phyloP scores from a whole-genome alignment of 2,329 filamentous ascomycete species.

The Tolypocladium cylindrosporum region DNA sequence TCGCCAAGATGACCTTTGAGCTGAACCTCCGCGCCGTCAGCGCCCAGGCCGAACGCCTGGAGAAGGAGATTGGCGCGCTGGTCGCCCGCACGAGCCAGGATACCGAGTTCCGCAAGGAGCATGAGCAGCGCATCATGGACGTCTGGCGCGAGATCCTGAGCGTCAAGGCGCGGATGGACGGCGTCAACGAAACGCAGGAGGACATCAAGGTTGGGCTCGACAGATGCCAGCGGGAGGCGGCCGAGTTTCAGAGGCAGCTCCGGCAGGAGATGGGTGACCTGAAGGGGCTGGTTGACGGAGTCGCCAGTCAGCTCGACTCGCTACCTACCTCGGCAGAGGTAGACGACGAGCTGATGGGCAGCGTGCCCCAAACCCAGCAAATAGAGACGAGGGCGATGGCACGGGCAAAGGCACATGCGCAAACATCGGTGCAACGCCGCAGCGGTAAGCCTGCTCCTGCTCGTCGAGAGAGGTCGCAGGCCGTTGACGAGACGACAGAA shows the following conservation, averaged over 20 bases:
- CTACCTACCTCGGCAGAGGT: conserved; percentile 11
- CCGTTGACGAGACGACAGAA: background rate
- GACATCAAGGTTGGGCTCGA: conserved; percentile 8
- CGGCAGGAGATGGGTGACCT: conserved; percentile 14
- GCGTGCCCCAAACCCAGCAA: background rate
- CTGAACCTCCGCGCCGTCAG: conserved; percentile 20
- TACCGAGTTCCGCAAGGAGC: conserved; percentile 15
- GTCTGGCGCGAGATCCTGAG: conserved; percentile 20
- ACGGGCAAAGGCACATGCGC: background rate
- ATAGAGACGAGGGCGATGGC: background rate
- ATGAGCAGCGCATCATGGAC: conserved; percentile 18
- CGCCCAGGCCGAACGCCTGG: conserved; percentile 17
- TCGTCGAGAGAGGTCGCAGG: background rate
- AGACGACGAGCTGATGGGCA: conserved; percentile 4
- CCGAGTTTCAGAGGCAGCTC: conserved; percentile 7
- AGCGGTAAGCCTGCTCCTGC: background rate
- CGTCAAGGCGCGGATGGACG: conserved; percentile 16
- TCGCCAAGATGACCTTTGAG: conserved; percentile 27
- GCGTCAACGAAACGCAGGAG: conserved; percentile 5
- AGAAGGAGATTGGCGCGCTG: conserved; percentile 18
- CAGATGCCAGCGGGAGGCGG: conserved; percentile 10
- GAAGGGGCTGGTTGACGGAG: conserved; percentile 9
- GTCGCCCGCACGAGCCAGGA: conserved; percentile 15
- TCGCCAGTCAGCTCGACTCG: conserved; percentile 12
- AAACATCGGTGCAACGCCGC: background rate